These are phyloP conservation scores for Melanopsichium pennsylvanicum DNA, from an alignment of 1,284 basidiomycete genomes.

Conservation along the genomic window DNA sequence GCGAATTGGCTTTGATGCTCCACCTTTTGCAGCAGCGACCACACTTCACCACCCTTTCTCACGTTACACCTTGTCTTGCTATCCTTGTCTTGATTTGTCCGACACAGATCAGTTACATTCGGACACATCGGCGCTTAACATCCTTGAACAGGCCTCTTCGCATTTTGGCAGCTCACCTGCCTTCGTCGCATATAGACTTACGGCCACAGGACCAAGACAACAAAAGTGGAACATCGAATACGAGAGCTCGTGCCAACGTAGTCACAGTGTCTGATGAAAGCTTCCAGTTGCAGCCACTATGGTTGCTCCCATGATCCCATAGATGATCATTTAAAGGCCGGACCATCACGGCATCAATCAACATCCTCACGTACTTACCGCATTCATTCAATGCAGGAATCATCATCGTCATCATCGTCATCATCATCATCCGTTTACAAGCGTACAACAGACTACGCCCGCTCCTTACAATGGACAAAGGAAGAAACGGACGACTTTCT, in stretches of 20 bases:
- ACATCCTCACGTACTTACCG: neutral
- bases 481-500: conserved; percentile 48
- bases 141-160: no score
- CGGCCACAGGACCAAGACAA: no score
- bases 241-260: neutral
- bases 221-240: no score
- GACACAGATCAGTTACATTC: neutral
- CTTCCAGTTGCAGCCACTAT: conserved; percentile 29
- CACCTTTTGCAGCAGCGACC: no score
- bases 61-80: no score
- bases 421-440: conserved; percentile 14
- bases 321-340: conserved; percentile 7
- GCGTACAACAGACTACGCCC: conserved; percentile 14
- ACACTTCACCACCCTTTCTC: no score
- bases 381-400: conserved; percentile 10
- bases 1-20: no score
- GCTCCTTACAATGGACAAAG: conserved; percentile 27
- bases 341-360: conserved; percentile 25
- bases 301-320: conserved; percentile 18
- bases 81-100: neutral
- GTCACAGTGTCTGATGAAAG: conserved; percentile 4
- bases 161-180: conserved; percentile 1
- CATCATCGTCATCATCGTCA: neutral
- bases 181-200: no score
- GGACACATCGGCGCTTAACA: no score